phyloP scores from a whole-genome alignment of 2,329 filamentous ascomycete genomes.

The Claviceps sp. region DNA sequence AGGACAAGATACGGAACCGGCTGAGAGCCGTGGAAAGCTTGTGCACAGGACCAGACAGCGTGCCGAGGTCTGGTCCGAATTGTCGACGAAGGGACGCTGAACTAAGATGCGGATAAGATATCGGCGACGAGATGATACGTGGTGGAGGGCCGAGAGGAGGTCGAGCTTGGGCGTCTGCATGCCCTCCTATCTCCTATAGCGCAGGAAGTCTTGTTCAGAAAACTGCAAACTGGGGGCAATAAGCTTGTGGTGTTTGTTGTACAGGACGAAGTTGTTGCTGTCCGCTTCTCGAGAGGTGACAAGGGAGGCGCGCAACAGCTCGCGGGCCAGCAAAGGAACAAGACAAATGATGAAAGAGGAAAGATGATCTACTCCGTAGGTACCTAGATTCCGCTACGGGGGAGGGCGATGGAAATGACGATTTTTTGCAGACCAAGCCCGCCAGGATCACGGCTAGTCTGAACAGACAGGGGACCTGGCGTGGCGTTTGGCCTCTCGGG shows the following conservation, averaged over 20 bases:
- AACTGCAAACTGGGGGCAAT: not conserved
- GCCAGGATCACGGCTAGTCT: constrained; percentile 4
- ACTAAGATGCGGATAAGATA: not conserved
- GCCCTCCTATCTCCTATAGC: not conserved
- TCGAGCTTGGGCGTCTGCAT: not conserved
- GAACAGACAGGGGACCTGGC: not conserved
- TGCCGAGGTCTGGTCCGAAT: not conserved
- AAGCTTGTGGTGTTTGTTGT: not conserved
- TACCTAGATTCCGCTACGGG: not conserved
- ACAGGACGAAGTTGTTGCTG: not conserved
- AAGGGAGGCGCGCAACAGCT: not conserved
- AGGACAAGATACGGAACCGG: not conserved
- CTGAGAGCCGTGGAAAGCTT: not conserved
- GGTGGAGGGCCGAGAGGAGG: not conserved
- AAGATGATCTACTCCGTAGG: too few species aligned
- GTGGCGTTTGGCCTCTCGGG: not conserved
- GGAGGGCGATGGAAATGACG: constrained; percentile 5
- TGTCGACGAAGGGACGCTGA: not conserved
- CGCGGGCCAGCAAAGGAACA: not conserved
- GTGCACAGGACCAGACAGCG: not conserved
- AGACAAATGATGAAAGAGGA: not conserved
- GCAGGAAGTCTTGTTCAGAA: not conserved
- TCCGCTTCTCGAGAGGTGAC: not conserved
- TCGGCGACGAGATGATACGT: not conserved
- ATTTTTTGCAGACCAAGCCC: constrained; percentile 3